Base-by-base conservation (phyloP, 2,329 filamentous ascomycete species). In the Phaeosphaeriaceae sp. region DNA sequence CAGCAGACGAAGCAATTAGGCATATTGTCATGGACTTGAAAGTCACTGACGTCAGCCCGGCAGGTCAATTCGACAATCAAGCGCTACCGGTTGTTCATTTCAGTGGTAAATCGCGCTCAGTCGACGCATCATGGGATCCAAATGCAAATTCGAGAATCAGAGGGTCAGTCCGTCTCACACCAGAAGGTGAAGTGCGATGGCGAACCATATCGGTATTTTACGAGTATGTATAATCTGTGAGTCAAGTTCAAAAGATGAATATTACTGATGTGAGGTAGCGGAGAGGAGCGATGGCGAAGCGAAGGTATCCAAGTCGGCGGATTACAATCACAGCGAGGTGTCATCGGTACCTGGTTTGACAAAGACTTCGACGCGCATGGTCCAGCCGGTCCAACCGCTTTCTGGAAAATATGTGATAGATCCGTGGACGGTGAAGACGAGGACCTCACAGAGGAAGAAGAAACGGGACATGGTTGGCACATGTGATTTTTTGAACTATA, bases 331-430 rank as follows among this genome's bases (percentile, higher is more conserved):
- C 83, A 81, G 6, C 79, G 88, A 6, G 88, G 88, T 1, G 84
- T 91, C 0, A 65, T 91, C 2, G 89, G 89, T 0, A 87, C 84
- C 42, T 93, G 89, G 89, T 92, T 91, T 62, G 88, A 90, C 61
- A 87, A 85, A 60, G 83, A 90, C 67, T 87, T 83, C 60, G 85
- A 89, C 53, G 68, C 76, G 1, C 83, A 87, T 59, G 88, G 89
- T 0, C 89, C 89, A 0, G 87, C 82, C 2, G 89, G 89, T 0
- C 89, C 89, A 1, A 90, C 87, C 1, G 87, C 86, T 0, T 91
- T 90, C 63, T 93, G 89, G 88, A 92, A 92, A 72, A 77, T 87
- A 9, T 82, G 78, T 35, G 84, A 88, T 57, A 45, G 48, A 8
- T 43, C 36, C 1, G 7, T 47, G 1, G 46, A 46, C 6, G 50